These are phyloP conservation scores for Penicillium sp. DNA, from an alignment of 2,329 filamentous ascomycete species.

Conservation along the genomic window DNA sequence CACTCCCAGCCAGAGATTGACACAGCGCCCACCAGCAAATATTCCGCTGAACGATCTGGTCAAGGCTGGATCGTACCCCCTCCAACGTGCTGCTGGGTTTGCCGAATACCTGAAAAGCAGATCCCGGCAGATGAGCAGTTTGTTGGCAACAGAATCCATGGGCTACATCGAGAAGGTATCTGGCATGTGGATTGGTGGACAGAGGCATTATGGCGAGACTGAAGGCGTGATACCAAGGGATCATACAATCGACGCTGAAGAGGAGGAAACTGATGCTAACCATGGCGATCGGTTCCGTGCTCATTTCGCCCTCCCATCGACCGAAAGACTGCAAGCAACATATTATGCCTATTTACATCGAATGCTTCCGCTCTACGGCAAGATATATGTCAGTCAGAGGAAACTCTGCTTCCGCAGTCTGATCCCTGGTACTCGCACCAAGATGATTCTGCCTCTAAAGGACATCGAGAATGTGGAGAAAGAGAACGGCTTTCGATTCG, in stretches of 20 bases:
- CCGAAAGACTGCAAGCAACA: constrained; percentile 80
- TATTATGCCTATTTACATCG: constrained; percentile 93
- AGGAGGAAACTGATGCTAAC: constrained; percentile 54
- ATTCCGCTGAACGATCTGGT: constrained; percentile 60
- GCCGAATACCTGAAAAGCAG: constrained; percentile 79
- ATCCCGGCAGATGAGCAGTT: constrained; percentile 75
- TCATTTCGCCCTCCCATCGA: constrained; percentile 84
- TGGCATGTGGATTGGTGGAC: constrained; percentile 91
- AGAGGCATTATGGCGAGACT: constrained; percentile 80
- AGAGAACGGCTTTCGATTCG: constrained; percentile 90
- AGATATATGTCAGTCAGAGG: constrained; percentile 87
- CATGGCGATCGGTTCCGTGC: constrained; percentile 72
- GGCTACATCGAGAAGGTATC: constrained; percentile 96
- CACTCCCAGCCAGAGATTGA: constrained; percentile 27
- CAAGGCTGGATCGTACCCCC: constrained; percentile 68
- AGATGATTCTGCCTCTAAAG: constrained; percentile 84
- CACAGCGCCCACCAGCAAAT: constrained; percentile 27
- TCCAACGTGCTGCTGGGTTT: constrained; percentile 79
- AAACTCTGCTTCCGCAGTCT: constrained; percentile 93
- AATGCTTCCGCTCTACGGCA: constrained; percentile 89
- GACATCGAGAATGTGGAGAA: constrained; percentile 93
- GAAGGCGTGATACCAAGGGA: constrained; percentile 69
- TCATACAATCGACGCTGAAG: constrained; percentile 55
- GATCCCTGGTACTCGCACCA: constrained; percentile 84
- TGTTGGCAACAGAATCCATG: constrained; percentile 88